Evolutionary conservation across 495 filamentous ascomycete species (phyloP), one percentile per base, ranked within the genome.

Genomic region (Sporormia fimetaria): DNA sequence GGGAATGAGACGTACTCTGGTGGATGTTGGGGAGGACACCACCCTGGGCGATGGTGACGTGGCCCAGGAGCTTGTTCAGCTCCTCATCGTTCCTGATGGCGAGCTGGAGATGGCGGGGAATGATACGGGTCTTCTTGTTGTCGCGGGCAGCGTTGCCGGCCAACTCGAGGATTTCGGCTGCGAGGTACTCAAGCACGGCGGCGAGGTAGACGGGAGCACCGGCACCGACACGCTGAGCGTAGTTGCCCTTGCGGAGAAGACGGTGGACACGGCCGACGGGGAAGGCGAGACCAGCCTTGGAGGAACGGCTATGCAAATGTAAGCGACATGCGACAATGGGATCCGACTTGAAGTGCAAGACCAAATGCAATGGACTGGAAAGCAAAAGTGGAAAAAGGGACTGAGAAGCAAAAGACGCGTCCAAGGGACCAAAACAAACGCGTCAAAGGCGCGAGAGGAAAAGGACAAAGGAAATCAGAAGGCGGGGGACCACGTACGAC

Each of bases 41-140:
- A 71, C 90, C 90, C 69, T 96, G 90, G 59, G 90, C 90, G 58
- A 98, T 98, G 62, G 90, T 98, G 69, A 96, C 90, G 62, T 96
- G 90, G 42, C 90, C 90, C 39, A 98, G 74, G 33, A 98, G 86
- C 76, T 98, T 98, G 81, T 98, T 96, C 85, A 98, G 66, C 67
- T 98, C 90, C 77, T 98, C 87, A 67, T 98, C 90, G 67, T 96
- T 96, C 54, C 90, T 82, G 72, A 98, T 98, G 66, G 90, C 90
- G 57, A 98, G 87, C 73, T 98, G 90, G 33, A 98, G 81, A 68
- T 98, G 90, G 64, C 90, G 87, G 50, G 90, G 90, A 54, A 96
- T 98, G 73, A 98, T 98, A 82, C 90, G 86, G 47, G 88, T 98
- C 80, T 95, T 96, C 85, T 98, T 98, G 81, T 96, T 96, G 69